Percentiles rank a stretch among this genome's conserved stretches.
Evolutionary conservation across 208 protist species (phyloP).

Genomic region (Eutreptiella sp.): DNA sequence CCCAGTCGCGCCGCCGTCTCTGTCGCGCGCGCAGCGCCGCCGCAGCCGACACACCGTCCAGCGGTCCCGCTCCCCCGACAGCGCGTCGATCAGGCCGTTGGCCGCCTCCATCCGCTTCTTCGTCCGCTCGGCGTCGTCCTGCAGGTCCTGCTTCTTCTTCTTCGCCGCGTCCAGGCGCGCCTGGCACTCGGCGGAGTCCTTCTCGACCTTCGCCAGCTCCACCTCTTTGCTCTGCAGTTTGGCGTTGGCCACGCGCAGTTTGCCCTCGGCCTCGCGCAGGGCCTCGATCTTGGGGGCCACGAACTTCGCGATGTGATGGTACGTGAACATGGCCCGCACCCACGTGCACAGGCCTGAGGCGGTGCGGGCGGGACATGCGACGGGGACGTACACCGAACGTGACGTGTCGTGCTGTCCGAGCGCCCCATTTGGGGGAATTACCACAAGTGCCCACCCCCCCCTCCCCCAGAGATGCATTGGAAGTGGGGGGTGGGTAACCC

Average conservation of each 20-base stretch:
- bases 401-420: no score
- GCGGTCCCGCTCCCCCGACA: conserved; percentile 91
- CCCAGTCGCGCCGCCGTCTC: no score
- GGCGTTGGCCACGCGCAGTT: conserved; percentile 79
- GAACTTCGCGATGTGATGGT: conserved; percentile 93
- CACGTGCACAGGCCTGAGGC: conserved; percentile 80
- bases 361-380: background rate
- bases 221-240: conserved; percentile 92
- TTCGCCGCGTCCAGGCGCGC: conserved; percentile 81
- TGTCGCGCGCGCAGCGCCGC: no score
- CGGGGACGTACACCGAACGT: no score
- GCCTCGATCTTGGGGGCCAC: conserved; percentile 91
- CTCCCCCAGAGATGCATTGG: no score
- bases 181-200: conserved; percentile 86
- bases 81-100: conserved; percentile 89
- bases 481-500: no score
- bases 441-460: no score
- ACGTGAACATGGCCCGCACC: conserved; percentile 91
- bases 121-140: conserved; percentile 89
- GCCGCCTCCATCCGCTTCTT: conserved; percentile 92
- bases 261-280: conserved; percentile 72
- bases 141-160: conserved; percentile 87
- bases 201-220: conserved; percentile 83
- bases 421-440: no score
- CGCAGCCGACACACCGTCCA: no score